Conservation (phyloP, 2,329 filamentous ascomycete species). For the Pseudocercospora ulei region DNA sequence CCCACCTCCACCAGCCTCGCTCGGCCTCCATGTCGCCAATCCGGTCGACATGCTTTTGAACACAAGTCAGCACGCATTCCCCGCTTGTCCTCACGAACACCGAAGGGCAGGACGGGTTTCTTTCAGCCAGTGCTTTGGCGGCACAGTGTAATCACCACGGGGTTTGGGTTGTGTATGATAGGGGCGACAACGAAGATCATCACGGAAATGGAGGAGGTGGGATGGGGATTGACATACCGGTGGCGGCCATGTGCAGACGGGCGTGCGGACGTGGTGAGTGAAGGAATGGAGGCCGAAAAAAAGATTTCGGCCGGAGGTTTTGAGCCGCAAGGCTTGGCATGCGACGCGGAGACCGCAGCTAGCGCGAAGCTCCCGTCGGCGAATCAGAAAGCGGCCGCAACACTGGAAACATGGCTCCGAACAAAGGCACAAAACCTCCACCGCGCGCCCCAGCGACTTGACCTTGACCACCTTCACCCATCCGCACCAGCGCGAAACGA, state of each 20-base stretch:
- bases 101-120: conserved; percentile 14
- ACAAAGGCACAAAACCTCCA: conserved; percentile 6
- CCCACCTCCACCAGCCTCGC: neutral
- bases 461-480: neutral
- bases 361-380: too few relatives aligned
- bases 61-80: conserved; percentile 17
- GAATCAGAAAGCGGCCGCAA: neutral
- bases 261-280: conserved; percentile 3
- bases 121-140: conserved; percentile 53
- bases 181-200: conserved; percentile 55
- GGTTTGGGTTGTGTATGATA: conserved; percentile 43
- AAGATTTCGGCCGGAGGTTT: conserved; percentile 11
- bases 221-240: conserved; percentile 20
- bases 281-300: conserved; percentile 6
- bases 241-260: conserved; percentile 10
- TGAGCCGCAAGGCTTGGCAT: too few relatives aligned
- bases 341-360: conserved; percentile 3
- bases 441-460: neutral
- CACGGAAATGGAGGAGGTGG: conserved; percentile 34
- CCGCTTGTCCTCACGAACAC: neutral
- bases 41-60: too few relatives aligned
- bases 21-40: neutral
- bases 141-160: conserved; percentile 52
- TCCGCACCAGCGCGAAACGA: neutral
- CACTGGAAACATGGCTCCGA: neutral